Conservation (phyloP, 164 flowering plant genomes). For the Liquidambar formosana region DNA sequence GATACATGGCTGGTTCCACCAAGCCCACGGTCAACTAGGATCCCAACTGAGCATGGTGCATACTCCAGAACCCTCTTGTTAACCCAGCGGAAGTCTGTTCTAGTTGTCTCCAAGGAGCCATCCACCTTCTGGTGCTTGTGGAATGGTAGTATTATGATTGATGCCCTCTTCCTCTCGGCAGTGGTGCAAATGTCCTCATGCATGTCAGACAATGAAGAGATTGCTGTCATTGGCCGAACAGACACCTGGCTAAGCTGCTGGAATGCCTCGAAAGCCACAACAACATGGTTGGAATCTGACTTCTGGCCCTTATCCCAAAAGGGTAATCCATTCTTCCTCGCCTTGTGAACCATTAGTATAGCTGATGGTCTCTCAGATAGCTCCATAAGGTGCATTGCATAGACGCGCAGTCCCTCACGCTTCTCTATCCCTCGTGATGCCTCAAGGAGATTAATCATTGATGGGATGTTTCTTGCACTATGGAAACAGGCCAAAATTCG, state of each 20-base stretch:
- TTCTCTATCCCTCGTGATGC: constrained; percentile 51
- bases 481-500: constrained; percentile 65
- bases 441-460: constrained; percentile 62
- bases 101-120: constrained; percentile 33
- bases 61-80: constrained; percentile 38
- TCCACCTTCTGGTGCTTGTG: constrained; percentile 41
- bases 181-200: constrained; percentile 41
- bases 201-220: constrained; percentile 35
- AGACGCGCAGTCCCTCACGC: constrained; percentile 41
- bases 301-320: constrained; percentile 38
- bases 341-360: constrained; percentile 53
- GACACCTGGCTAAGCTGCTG: constrained; percentile 38
- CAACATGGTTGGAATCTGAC: constrained; percentile 27
- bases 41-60: constrained; percentile 48
- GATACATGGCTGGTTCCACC: constrained; percentile 43
- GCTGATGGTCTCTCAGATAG: constrained; percentile 61
- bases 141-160: constrained; percentile 46
- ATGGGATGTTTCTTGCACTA: constrained; percentile 43
- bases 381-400: constrained; percentile 79
- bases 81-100: constrained; percentile 26
- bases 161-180: constrained; percentile 33
- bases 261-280: constrained; percentile 47
- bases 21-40: constrained; percentile 50
- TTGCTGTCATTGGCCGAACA: constrained; percentile 45
- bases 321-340: constrained; percentile 50